Base-by-base conservation (phyloP, 108 stramenopile species). In the Nitzschia putrida region DNA sequence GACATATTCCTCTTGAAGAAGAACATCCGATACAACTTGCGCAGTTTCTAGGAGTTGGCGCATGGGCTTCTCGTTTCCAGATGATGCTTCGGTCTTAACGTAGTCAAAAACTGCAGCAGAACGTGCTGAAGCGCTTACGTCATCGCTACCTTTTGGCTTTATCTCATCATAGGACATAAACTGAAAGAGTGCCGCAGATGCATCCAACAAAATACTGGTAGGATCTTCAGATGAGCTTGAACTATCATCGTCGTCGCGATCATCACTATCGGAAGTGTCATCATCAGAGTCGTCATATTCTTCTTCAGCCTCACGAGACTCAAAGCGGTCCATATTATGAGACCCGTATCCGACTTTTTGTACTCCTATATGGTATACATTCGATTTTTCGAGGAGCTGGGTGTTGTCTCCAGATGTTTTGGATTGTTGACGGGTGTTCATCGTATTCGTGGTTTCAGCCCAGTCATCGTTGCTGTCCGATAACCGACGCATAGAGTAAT, bases 141-240 rank as follows among this genome's bases (percentile, higher is more conserved):
- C 68, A 41, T 76, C 74, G 14, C 22, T 34, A 7, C 20, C 25
- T 18, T 11, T 45, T 57, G 44, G 52, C 3, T 42, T 68, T 4
- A 34, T 34, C 8, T 59, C 57, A 10, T 12, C 20, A 25, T 43
- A 51, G 2, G 65, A 47, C 8, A 64, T 37, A 22, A 41, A 60
- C 39, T 76, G 74, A 57, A 68, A 76, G 24, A 76, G 67, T 26
- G 74, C 74, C 16, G 74, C 74, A 7, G 74, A 57, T 18, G 74
- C 74, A 12, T 76, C 53, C 39, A 68, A 60, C 53, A 69, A 53
- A 22, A 61, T 29, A 55, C 37, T 38, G 13, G 63, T 26, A 20
- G 53, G 18, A 49, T 51, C 67, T 56, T 68, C 56, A 25, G 44
- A 18, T 0, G 55, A 14, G 55, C 24, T 7, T 10, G 16, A 44